A percentile compares a stretch with the other conserved stretches of the same genome.
Conservation (phyloP, 2,329 filamentous ascomycete genomes). For the Zarea fungicola region DNA sequence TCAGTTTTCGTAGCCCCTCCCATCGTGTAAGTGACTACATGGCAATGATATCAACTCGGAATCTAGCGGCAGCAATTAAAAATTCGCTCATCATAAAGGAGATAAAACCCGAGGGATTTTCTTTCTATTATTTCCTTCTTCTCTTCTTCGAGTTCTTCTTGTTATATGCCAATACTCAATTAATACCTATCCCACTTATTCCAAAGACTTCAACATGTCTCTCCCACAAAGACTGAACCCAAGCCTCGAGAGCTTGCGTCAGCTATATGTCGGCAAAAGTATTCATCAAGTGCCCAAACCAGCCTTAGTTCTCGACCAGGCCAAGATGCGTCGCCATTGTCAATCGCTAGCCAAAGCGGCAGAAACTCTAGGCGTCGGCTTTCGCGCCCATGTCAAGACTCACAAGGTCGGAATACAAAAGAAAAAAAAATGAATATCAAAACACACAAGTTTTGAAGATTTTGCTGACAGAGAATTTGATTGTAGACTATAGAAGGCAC, state of each 20-base stretch:
- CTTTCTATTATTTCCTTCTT: neutral
- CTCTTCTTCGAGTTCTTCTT: neutral
- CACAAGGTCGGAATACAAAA: slow-evolving; percentile 47
- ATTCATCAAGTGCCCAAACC: slow-evolving; percentile 43
- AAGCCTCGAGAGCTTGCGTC: slow-evolving; percentile 13
- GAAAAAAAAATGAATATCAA: neutral
- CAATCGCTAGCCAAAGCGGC: slow-evolving; percentile 49
- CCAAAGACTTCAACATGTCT: slow-evolving; percentile 15
- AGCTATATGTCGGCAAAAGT: slow-evolving; percentile 24
- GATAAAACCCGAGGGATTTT: neutral
- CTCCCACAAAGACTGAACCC: slow-evolving; percentile 19
- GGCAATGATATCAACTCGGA: neutral
- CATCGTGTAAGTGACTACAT: neutral
- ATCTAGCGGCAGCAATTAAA: neutral
- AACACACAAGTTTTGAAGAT: too few species aligned
- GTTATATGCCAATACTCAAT: too few species aligned
- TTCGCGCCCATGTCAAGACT: slow-evolving; percentile 61
- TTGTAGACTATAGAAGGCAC: slow-evolving; percentile 49
- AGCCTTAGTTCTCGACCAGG: slow-evolving; percentile 49
- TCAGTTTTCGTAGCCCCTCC: neutral
- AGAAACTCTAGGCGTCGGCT: slow-evolving; percentile 43
- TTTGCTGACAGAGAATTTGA: too few species aligned
- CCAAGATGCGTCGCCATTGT: slow-evolving; percentile 51
- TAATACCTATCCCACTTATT: too few species aligned
- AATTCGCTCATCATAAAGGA: neutral